Conservation (phyloP, 495 filamentous ascomycete genomes). For the Alectoria sarmentosa region DNA sequence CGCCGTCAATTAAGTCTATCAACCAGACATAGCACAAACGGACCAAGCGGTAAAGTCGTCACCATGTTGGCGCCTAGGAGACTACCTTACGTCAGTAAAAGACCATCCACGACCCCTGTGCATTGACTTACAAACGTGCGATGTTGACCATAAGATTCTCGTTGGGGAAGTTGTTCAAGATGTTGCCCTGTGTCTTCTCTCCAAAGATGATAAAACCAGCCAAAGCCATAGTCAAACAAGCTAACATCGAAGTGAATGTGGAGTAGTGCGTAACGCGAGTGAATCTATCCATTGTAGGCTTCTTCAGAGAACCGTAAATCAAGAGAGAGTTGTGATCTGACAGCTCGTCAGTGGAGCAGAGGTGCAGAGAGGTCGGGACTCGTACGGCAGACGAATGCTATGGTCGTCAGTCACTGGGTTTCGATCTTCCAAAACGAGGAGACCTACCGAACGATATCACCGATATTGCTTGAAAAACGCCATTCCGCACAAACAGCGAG, state of each 20-base stretch:
- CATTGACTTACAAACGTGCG: constrained; percentile 60
- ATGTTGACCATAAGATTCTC: constrained; percentile 90
- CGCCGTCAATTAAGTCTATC: not conserved
- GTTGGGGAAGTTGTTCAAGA: constrained; percentile 92
- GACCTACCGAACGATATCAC: constrained; percentile 75
- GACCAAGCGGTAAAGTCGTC: constrained; percentile 74
- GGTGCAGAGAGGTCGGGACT: constrained; percentile 25
- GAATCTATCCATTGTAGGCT: constrained; percentile 91
- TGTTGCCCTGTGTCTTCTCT: constrained; percentile 84
- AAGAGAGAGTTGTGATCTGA: constrained; percentile 89
- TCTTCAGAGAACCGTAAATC: constrained; percentile 93
- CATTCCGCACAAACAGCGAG: constrained; percentile 65
- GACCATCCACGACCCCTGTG: not conserved
- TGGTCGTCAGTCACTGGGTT: constrained; percentile 22
- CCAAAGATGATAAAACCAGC: constrained; percentile 90
- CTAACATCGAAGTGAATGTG: constrained; percentile 78
- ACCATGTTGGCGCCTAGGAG: constrained; percentile 98
- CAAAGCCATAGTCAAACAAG: constrained; percentile 82
- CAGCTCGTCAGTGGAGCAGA: not conserved
- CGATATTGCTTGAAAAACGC: constrained; percentile 90
- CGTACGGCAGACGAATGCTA: constrained; percentile 80
- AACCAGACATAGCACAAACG: not conserved
- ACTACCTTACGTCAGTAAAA: constrained; percentile 31
- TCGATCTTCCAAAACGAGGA: not conserved
- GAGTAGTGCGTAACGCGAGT: constrained; percentile 85